Evolutionary conservation across 345 rosid genomes (phyloP).

Genomic region (Sisymbrium irio): DNA sequence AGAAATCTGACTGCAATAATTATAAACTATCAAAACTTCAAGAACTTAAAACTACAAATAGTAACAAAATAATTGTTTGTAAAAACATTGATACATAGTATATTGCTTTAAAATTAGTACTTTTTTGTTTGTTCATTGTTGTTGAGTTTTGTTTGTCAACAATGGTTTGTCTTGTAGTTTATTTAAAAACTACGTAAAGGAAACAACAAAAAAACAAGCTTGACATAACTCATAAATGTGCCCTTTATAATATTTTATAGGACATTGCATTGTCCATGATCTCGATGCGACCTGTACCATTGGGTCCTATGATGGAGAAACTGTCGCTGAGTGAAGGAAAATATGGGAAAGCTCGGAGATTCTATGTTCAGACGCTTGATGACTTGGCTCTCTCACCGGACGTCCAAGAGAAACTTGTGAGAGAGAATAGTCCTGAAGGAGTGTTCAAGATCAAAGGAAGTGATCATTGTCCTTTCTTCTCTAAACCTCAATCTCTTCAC

Average conservation of each 20-base stretch:
- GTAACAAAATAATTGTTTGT: too few species aligned
- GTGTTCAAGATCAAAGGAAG: slow-evolving; percentile 93
- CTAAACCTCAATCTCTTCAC: slow-evolving; percentile 87
- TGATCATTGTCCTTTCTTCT: slow-evolving; percentile 94
- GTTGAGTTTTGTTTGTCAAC: not conserved
- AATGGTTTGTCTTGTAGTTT: not conserved
- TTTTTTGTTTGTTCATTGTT: not conserved
- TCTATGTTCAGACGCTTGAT: slow-evolving; percentile 81
- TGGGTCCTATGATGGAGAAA: slow-evolving; percentile 91
- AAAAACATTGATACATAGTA: too few species aligned
- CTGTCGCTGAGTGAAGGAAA: slow-evolving; percentile 56
- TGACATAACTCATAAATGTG: not conserved
- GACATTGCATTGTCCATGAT: slow-evolving; percentile 94
- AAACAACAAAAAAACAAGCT: not conserved
- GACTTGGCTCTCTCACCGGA: slow-evolving; percentile 87
- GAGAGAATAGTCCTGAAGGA: slow-evolving; percentile 79
- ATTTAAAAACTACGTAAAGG: not conserved
- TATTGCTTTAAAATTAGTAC: not conserved
- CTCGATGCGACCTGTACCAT: slow-evolving; percentile 75
- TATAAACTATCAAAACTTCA: too few species aligned
- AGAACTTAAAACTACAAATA: too few species aligned
- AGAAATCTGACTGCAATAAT: too few species aligned
- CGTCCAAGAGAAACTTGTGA: slow-evolving; percentile 79
- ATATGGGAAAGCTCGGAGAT: slow-evolving; percentile 67
- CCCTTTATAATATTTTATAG: slow-evolving; percentile 35